Conservation (phyloP, 805 yeast genomes). For the Scheffersomyces lignosus region DNA sequence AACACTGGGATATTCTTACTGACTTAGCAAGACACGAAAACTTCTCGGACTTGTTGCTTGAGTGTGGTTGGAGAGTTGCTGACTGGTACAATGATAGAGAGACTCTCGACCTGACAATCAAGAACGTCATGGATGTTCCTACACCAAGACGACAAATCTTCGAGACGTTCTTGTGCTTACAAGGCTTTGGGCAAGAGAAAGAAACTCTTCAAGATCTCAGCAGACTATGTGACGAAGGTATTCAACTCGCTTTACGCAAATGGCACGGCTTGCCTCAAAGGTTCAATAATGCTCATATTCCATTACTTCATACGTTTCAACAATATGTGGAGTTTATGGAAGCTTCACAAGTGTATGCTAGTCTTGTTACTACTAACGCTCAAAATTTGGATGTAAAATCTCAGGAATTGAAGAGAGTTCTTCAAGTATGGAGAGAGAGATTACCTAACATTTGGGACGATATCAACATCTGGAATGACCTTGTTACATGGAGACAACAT, state of each 20-base stretch:
- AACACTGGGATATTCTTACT: slow-evolving; percentile 96
- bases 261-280: slow-evolving; percentile 90
- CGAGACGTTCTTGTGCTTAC: slow-evolving; percentile 90
- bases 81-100: slow-evolving; percentile 97
- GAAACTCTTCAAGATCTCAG: slow-evolving; percentile 84
- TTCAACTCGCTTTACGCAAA: slow-evolving; percentile 84
- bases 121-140: slow-evolving; percentile 97
- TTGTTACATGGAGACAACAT: slow-evolving; percentile 98
- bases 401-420: slow-evolving; percentile 89
- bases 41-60: slow-evolving; percentile 89
- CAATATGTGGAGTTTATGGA: slow-evolving; percentile 97
- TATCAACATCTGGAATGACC: slow-evolving; percentile 94
- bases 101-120: slow-evolving; percentile 89
- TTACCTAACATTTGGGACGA: slow-evolving; percentile 97
- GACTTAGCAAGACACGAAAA: slow-evolving; percentile 98
- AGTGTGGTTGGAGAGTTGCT: slow-evolving; percentile 99
- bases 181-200: slow-evolving; percentile 89
- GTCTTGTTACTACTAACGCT: slow-evolving; percentile 84
- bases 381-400: slow-evolving; percentile 90
- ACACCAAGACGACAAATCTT: slow-evolving; percentile 96
- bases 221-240: slow-evolving; percentile 91
- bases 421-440: slow-evolving; percentile 98
- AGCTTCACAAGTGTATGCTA: slow-evolving; percentile 90
- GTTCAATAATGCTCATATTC: slow-evolving; percentile 80
- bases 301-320: slow-evolving; percentile 90